Evolutionary conservation across 2,329 filamentous ascomycete species (phyloP).

Genomic region (Gnomoniopsis sp.): DNA sequence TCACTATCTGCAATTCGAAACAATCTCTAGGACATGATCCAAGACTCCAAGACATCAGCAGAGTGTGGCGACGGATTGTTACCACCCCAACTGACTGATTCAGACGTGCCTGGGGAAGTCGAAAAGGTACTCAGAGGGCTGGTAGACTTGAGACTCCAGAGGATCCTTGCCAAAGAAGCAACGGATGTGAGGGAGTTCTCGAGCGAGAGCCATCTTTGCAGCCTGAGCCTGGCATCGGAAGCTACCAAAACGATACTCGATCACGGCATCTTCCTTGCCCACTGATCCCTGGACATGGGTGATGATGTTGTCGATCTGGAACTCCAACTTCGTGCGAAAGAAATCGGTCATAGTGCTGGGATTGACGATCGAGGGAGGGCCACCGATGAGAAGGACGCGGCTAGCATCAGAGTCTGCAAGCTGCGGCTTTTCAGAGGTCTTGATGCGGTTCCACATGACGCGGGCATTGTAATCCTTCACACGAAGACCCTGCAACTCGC

Average conservation of each 20-base stretch:
- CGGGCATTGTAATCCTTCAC: conserved; percentile 34
- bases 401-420: conserved; percentile 27
- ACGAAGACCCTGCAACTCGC: conserved; percentile 28
- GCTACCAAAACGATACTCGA: conserved; percentile 53
- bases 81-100: not conserved
- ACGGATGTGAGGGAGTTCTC: conserved; percentile 23
- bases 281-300: conserved; percentile 22
- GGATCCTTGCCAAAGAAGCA: conserved; percentile 22
- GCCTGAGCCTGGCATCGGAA: conserved; percentile 53
- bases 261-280: conserved; percentile 22
- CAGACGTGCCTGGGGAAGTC: not conserved
- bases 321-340: conserved; percentile 42
- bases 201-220: conserved; percentile 31
- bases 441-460: conserved; percentile 48
- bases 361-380: conserved; percentile 42
- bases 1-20: not conserved
- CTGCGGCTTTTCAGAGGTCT: conserved; percentile 30
- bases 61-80: not conserved
- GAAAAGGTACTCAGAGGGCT: conserved; percentile 1
- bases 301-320: conserved; percentile 43
- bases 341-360: conserved; percentile 32
- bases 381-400: conserved; percentile 49
- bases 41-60: not conserved
- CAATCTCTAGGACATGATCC: not conserved
- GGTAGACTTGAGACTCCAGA: conserved; percentile 10